phyloP scores from a whole-genome alignment of 257 asterid species.

The Penstemon newberryi region DNA sequence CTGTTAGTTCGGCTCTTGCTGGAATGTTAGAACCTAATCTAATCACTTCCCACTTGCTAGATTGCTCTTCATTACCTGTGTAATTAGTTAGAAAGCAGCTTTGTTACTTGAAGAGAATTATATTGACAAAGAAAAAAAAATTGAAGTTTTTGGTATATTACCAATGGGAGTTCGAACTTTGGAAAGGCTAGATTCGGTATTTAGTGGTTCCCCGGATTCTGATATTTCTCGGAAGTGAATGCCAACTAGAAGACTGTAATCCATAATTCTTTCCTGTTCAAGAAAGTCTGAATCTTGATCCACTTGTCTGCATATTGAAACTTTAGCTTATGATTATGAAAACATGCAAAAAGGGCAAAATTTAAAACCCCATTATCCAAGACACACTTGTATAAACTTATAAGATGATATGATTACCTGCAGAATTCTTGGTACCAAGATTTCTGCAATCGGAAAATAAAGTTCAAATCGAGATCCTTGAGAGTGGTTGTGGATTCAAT shows the following conservation, averaged over 20 bases:
- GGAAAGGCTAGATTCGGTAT: conserved; percentile 29
- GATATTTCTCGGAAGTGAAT: conserved; percentile 78
- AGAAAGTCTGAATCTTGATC: conserved; percentile 88
- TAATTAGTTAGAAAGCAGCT: conserved; percentile 5
- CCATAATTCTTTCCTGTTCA: conserved; percentile 93
- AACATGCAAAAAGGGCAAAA: too few relatives aligned
- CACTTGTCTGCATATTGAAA: conserved; percentile 19
- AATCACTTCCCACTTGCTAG: conserved; percentile 13
- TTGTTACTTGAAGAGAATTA: neutral
- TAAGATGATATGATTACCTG: conserved; percentile 46
- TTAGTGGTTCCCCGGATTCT: conserved; percentile 54
- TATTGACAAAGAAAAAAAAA: neutral
- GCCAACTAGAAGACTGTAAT: conserved; percentile 88
- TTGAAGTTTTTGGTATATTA: conserved; percentile 23
- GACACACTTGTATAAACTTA: too few relatives aligned
- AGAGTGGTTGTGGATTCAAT: conserved; percentile 81
- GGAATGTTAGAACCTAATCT: conserved; percentile 34
- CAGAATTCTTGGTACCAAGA: conserved; percentile 71
- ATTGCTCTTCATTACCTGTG: conserved; percentile 38
- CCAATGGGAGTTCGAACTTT: conserved; percentile 36
- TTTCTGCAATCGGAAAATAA: conserved; percentile 69
- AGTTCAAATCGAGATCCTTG: conserved; percentile 91
- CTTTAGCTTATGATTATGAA: conserved; percentile 4
- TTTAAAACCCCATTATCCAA: too few relatives aligned
- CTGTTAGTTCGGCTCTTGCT: conserved; percentile 38